phyloP scores from a whole-genome alignment of 768 basidiomycete species.

The Leccinum sublutescens region DNA sequence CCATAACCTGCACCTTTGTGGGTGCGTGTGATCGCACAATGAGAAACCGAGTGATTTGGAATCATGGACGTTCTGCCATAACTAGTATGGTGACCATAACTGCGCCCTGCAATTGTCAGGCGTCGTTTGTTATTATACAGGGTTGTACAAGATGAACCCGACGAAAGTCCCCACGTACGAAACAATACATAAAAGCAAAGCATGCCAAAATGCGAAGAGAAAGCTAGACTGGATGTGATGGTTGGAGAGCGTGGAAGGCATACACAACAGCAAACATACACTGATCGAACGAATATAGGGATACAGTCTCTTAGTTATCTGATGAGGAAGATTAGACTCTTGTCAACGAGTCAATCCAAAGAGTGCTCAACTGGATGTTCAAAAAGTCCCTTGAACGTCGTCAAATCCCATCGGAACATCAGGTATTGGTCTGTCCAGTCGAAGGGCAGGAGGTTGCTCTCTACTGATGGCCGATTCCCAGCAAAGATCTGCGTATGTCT shows the following conservation, averaged over 20 bases:
- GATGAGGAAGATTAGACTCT: neutral
- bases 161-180: neutral
- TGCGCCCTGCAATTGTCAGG: neutral
- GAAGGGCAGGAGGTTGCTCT: constrained; percentile 13
- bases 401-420: constrained; percentile 33
- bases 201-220: constrained; percentile 6
- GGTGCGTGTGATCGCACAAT: neutral
- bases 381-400: constrained; percentile 19
- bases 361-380: constrained; percentile 9
- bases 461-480: constrained; percentile 27
- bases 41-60: neutral
- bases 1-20: neutral
- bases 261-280: neutral
- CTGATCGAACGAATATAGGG: constrained; percentile 11
- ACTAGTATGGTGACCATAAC: neutral
- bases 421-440: constrained; percentile 16
- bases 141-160: neutral
- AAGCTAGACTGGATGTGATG: neutral
- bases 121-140: constrained; percentile 3
- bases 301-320: neutral
- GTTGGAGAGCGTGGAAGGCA: neutral
- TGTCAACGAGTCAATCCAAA: neutral
- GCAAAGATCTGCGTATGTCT: constrained; percentile 30
- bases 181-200: constrained; percentile 7
- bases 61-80: neutral